Evolutionary conservation across 1,139 yeast genomes (phyloP), one percentile per base, ranked within the genome.

Genomic region (Geotrichum aggregatum): DNA sequence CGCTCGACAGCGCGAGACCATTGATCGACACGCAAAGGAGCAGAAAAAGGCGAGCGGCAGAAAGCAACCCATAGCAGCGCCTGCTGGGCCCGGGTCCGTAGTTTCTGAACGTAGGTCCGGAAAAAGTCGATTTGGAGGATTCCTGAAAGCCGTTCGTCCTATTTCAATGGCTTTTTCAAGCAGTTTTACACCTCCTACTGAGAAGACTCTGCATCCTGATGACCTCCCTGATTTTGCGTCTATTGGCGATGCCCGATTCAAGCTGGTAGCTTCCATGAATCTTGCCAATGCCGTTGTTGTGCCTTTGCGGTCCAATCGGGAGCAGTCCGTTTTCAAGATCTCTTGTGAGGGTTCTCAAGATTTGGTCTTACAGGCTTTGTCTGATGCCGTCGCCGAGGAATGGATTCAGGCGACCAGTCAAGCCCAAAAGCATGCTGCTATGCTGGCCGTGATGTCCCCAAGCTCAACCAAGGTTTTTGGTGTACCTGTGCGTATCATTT

Each of bases 401-500:
- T 92, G 98, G 98, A 73, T 87, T 38, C 73, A 75, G 47, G 63
- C 68, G 40, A 64, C 76, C 21, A 67, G 66, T 30, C 60, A 65
- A 8, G 73, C 78, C 1, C 72, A 74, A 54, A 67, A 76, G 56
- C 71, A 70, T 52, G 71, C 77, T 3, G 61, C 60, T 4, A 64
- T 69, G 49, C 71, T 76, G 6, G 68, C 67, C 22, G 52, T 50
- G 30, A 48, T 54, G 38, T 52, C 61, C 13, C 64, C 67, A 4
- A 58, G 60, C 1, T 61, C 63, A 26, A 65, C 73, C 54, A 63
- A 75, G 66, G 87, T 92, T 2, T 92, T 91, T 75, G 98, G 98
- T n/a, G 84, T 91, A 36, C 96, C 98, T 1, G 73, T 92, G 36
- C 77, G 75, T 48, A 81, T 80, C 59, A 78, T 89, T 3, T 88